A percentile compares a stretch with the other conserved stretches of the same genome.
Evolutionary conservation across 73 alveolate species (phyloP).

Genomic region (Tetrahymena borealis): DNA sequence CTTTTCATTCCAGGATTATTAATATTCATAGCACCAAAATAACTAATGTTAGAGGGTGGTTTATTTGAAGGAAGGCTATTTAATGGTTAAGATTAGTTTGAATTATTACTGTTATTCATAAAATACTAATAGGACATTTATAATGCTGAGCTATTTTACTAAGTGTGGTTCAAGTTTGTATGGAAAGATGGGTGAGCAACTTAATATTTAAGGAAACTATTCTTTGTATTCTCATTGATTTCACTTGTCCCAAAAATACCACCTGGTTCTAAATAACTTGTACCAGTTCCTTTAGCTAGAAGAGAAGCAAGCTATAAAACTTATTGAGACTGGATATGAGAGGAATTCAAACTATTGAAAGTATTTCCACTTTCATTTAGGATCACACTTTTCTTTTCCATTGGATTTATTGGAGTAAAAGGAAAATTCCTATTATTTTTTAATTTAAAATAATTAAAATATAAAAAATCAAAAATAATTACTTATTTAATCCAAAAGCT

Average conservation of each 20-base stretch:
- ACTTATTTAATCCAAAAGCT: neutral
- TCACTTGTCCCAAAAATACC: neutral
- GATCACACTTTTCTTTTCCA: neutral
- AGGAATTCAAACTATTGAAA: neutral
- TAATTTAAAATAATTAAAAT: neutral
- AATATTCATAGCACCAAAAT: neutral
- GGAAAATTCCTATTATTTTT: neutral
- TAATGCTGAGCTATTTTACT: no score
- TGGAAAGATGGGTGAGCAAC: neutral
- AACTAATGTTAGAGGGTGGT: neutral
- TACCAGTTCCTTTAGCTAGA: neutral
- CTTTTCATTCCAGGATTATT: neutral
- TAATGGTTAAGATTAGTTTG: neutral
- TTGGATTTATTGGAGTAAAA: neutral
- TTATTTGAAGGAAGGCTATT: neutral
- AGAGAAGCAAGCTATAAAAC: neutral
- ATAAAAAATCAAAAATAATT: neutral
- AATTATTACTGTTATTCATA: neutral
- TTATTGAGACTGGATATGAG: neutral
- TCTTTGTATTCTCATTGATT: neutral
- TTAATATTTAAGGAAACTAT: neutral
- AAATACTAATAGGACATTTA: neutral
- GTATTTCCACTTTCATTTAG: neutral
- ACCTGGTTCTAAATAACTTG: neutral
- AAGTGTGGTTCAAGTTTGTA: neutral